These are phyloP conservation scores for Hyphopichia wangnamkhiaoensis DNA, from an alignment of 1,139 yeast genomes.

Conservation along the genomic window DNA sequence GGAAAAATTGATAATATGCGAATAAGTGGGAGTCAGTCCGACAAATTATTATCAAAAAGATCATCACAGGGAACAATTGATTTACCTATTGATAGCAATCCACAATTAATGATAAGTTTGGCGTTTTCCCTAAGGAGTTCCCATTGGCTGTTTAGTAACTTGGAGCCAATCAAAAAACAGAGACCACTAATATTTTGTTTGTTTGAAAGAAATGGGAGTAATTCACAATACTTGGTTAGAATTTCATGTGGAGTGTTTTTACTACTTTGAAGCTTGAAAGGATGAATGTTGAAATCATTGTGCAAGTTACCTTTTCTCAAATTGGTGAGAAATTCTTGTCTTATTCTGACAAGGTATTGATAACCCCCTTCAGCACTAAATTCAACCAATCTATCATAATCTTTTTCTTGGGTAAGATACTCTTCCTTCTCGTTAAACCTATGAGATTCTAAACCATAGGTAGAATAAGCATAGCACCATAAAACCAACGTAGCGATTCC, in stretches of 20 bases:
- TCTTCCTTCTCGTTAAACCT: constrained; percentile 21
- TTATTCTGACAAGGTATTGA: constrained; percentile 36
- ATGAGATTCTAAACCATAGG: constrained; percentile 42
- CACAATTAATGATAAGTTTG: constrained; percentile 56
- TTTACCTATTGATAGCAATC: constrained; percentile 57
- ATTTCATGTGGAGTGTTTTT: constrained; percentile 34
- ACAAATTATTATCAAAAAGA: constrained; percentile 39
- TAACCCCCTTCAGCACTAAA: constrained; percentile 38
- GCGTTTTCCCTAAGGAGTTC: constrained; percentile 62
- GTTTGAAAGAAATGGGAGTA: constrained; percentile 41
- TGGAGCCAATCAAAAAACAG: constrained; percentile 48
- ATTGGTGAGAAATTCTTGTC: constrained; percentile 24
- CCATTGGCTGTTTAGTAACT: constrained; percentile 55
- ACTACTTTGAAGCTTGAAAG: constrained; percentile 28
- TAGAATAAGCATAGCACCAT: constrained; percentile 48
- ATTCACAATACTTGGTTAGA: constrained; percentile 40
- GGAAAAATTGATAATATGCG: not conserved
- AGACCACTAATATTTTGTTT: constrained; percentile 57
- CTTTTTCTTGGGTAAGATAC: constrained; percentile 1
- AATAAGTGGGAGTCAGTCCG: not conserved
- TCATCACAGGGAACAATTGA: constrained; percentile 49
- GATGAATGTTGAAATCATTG: constrained; percentile 26
- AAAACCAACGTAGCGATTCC: constrained; percentile 49
- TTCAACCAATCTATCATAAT: constrained; percentile 8
- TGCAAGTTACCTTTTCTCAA: constrained; percentile 19